A percentile compares a stretch with the other conserved stretches of the same genome.
Evolutionary conservation across 495 filamentous ascomycete species (phyloP).

Genomic region (Talaromyces stipitatus): DNA sequence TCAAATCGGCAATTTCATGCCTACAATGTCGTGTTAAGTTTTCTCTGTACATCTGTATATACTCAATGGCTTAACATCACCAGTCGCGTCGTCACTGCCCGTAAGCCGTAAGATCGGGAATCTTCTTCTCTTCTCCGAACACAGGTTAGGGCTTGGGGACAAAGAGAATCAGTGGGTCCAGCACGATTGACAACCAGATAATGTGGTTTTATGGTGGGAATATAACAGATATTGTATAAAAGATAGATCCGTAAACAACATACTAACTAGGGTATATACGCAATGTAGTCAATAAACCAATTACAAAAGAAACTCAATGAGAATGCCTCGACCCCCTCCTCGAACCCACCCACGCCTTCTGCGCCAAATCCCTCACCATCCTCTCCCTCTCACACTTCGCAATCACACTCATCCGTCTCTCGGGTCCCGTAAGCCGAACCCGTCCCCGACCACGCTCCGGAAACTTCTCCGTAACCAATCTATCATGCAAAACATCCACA

Average conservation of each 20-base stretch:
- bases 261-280: constrained; percentile 2
- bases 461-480: constrained; percentile 11
- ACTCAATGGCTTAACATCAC: too few species aligned
- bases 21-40: too few species aligned
- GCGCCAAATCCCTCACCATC: neutral
- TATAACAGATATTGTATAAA: neutral
- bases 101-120: too few species aligned
- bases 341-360: neutral
- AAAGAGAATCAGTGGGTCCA: too few species aligned
- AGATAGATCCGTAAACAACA: neutral
- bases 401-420: constrained; percentile 11
- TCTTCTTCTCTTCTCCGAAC: too few species aligned
- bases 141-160: too few species aligned
- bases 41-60: too few species aligned
- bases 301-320: neutral
- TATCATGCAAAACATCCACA: constrained; percentile 8
- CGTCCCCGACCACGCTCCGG: constrained; percentile 13
- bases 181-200: too few species aligned
- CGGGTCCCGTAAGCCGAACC: constrained; percentile 11
- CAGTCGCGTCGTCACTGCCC: too few species aligned
- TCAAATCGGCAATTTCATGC: too few species aligned
- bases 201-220: too few species aligned
- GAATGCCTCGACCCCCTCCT: neutral
- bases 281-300: neutral
- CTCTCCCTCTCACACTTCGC: constrained; percentile 3